Conservation (phyloP, 352 stramenopile genomes). For the Globisporangium orthogonon region DNA sequence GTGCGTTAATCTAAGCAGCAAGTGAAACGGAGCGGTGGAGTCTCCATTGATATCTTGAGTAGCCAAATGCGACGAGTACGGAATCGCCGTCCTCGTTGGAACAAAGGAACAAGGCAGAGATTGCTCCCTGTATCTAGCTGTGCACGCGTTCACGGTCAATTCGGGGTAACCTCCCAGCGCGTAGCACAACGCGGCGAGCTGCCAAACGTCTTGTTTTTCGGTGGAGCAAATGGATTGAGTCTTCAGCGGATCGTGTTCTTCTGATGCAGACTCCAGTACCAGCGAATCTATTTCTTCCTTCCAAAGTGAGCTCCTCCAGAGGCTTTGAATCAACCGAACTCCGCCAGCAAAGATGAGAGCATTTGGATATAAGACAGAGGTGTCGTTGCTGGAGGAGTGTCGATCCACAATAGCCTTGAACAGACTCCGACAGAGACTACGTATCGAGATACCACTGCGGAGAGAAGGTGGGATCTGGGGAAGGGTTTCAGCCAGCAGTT, state of each 20-base stretch:
- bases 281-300: not conserved
- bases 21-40: not conserved
- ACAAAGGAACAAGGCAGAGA: not conserved
- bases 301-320: not conserved
- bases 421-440: not conserved
- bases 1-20: not conserved
- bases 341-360: not conserved
- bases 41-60: not conserved
- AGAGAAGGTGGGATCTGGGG: constrained; percentile 6
- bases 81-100: not conserved
- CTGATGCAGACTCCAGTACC: not conserved
- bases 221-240: not conserved
- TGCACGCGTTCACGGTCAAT: not conserved
- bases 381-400: not conserved
- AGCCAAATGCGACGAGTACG: constrained; percentile 4
- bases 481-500: constrained; percentile 25
- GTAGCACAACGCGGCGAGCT: not conserved
- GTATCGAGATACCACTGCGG: constrained; percentile 6
- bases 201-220: not conserved
- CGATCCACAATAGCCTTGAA: not conserved
- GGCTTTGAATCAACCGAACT: not conserved
- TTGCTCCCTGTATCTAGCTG: not conserved
- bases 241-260: not conserved
- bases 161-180: constrained; percentile 10
- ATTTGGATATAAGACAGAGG: not conserved